phyloP scores from a whole-genome alignment of 495 filamentous ascomycete species.

The Neurospora discreta region DNA sequence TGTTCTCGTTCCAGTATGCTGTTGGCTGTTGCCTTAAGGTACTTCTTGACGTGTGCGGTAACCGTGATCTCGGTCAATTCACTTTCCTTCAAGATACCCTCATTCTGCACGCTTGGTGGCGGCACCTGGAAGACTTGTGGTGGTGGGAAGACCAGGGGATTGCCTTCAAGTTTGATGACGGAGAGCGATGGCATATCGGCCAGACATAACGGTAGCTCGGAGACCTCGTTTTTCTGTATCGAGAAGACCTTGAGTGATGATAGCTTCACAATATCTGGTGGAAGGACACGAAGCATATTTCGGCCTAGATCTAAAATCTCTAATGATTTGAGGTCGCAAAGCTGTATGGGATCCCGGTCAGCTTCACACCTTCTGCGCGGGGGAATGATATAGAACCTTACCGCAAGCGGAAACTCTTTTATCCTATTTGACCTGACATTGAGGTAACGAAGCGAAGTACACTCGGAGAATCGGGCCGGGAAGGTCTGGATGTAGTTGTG shows the following conservation, averaged over 20 bases:
- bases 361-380: constrained; percentile 2
- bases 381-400: constrained; percentile 33
- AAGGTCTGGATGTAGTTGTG: constrained; percentile 78
- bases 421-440: constrained; percentile 85
- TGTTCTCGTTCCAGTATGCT: constrained; percentile 39
- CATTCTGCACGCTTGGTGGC: constrained; percentile 32
- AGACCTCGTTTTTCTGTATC: constrained; percentile 74
- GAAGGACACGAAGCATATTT: constrained; percentile 69
- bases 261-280: constrained; percentile 67
- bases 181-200: constrained; percentile 83
- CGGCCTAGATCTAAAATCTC: constrained; percentile 87
- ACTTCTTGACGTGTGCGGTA: constrained; percentile 66
- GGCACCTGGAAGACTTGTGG: constrained; percentile 43
- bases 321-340: constrained; percentile 72
- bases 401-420: constrained; percentile 74
- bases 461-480: constrained; percentile 71
- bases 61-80: constrained; percentile 52
- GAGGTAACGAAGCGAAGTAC: constrained; percentile 83
- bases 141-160: constrained; percentile 64
- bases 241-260: constrained; percentile 67
- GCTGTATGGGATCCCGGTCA: constrained; percentile 17
- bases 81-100: constrained; percentile 33
- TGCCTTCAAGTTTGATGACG: constrained; percentile 77
- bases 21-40: constrained; percentile 48
- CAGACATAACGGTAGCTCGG: constrained; percentile 67